Base-by-base conservation (phyloP, 1,284 basidiomycete genomes). In the Pisolithus thermaeus region DNA sequence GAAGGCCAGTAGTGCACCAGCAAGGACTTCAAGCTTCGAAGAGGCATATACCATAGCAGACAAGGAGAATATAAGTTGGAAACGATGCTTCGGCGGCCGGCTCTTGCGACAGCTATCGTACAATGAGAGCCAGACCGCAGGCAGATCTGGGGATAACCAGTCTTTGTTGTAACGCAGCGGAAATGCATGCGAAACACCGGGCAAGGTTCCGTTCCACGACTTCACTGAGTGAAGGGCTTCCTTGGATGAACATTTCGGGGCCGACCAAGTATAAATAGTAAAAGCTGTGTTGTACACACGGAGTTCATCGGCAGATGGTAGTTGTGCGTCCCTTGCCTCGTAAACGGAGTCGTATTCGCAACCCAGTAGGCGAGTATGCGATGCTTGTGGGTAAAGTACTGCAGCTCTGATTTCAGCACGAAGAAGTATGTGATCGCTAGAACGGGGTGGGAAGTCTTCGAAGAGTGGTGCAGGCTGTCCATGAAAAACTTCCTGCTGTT, bases 1-100 rank as follows among this genome's bases (percentile, higher is more conserved):
- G 51, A 74, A 66, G 2, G 69, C 60, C 6, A 73, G 47, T 3
- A 75, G 53, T 2, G 59, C 54, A 0, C 61, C 60, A 6, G 71
- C 58, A 16, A 68, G 54, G 5, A 53, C 50, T 6, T 23, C 3
- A 3, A 54, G 37, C 0, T 52, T 3, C 0, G 53, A 11, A 1
- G 57, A 60, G 1, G 52, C 51, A 52, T 70, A 75, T 22, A 54
- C 62, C 56, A 71, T 59, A 1, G 64, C 60, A 8, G 69, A 55
- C 3, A 70, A 59, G 7, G 63, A 63, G 53, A 72, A 73, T 22
- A 61, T 51, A 12, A 75, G 30, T 7, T 57, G 54, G 22, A 58
- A 65, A 44, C 53, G 60, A 28, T 55, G 47, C 39, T 59, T 14
- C 49, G 25, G 53, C 30, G 57, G 51, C 2, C 37, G 27, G 2